Base-by-base conservation (phyloP, 2,329 filamentous ascomycete species). In the Hirsutella minnesotensis region DNA sequence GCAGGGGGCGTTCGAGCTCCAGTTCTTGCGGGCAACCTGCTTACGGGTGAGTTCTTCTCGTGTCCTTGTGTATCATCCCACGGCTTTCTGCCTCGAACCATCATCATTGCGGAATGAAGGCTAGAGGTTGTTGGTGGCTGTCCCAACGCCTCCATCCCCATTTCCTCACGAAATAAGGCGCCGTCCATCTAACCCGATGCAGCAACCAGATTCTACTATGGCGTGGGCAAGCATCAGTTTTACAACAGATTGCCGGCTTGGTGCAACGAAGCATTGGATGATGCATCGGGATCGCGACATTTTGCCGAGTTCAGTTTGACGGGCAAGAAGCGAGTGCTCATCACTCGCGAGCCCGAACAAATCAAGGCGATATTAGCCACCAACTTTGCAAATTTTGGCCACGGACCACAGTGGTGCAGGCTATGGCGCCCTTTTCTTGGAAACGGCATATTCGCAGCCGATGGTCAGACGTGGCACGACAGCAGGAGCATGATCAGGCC, bases 361-460 rank as follows among this genome's bases (percentile, higher is more conserved):
- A 83, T 94, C 66, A 94, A 95, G 61, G 86, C 89, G 5, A 73
- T 95, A 19, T 69, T 95, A n/a, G 85, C 88, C 0, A 83, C 82
- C 1, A 86, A 95, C 56, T 95, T 95, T 56, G 44, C 51, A 34
- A 85, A 94, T 56, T 95, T 81, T 56, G 89, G 88, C 53, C 88
- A 95, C 58, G 87, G 88, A 7, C 64, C 78, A 47, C 62, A 69
- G 19, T 94, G 94, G 64, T 81, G 89, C 53, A 52, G 62, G 9
- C 81, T 88, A 41, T 94, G 83, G 82, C 70, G 76, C 44, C 75
- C 79, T 13, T 94, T 86, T 49, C 66, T 94, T 18, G 84, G 83
- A 20, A 74, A 86, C 53, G 58, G 77, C 63, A 86, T 86, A 67
- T 87, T 86, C 61, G 81, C 80, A 8, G 94, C 86, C 0, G 89